A percentile compares a stretch with the other conserved stretches of the same genome.
These are phyloP conservation scores for Schoenoplectus tabernaemontani DNA, from an alignment of 202 grass and related monocot species.

Conservation along the genomic window DNA sequence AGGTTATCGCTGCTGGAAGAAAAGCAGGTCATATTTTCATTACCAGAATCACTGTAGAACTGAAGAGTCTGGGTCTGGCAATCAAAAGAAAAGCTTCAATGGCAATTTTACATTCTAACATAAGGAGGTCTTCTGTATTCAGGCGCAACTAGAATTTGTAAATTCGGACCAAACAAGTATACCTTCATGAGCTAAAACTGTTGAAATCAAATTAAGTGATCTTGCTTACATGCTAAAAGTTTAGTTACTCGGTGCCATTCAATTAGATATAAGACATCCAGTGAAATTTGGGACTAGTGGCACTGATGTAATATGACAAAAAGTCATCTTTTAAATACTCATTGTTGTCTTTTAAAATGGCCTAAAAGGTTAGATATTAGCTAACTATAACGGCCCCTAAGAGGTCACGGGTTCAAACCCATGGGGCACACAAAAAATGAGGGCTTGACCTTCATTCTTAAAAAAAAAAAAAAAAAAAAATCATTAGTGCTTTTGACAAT, in stretches of 20 bases:
- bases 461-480: too few species aligned
- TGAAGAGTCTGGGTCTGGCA: neutral
- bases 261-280: neutral
- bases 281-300: neutral
- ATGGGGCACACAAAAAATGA: too few species aligned
- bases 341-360: too few species aligned
- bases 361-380: too few species aligned
- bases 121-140: neutral
- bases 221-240: neutral
- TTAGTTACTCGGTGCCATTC: neutral
- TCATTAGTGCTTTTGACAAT: conserved; percentile 5
- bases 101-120: neutral
- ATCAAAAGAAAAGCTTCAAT: neutral
- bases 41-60: neutral
- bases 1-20: neutral
- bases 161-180: neutral
- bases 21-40: too few species aligned
- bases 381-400: too few species aligned
- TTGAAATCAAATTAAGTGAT: neutral
- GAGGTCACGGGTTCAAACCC: too few species aligned
- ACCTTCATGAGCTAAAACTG: neutral
- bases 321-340: neutral
- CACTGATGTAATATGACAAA: conserved; percentile 16
- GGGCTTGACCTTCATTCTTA: too few species aligned
- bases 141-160: neutral